Percentiles rank a stretch among this genome's conserved stretches.
Conservation (phyloP, 2,329 filamentous ascomycete species). For the Nothophaeocryptopus gaeumannii region DNA sequence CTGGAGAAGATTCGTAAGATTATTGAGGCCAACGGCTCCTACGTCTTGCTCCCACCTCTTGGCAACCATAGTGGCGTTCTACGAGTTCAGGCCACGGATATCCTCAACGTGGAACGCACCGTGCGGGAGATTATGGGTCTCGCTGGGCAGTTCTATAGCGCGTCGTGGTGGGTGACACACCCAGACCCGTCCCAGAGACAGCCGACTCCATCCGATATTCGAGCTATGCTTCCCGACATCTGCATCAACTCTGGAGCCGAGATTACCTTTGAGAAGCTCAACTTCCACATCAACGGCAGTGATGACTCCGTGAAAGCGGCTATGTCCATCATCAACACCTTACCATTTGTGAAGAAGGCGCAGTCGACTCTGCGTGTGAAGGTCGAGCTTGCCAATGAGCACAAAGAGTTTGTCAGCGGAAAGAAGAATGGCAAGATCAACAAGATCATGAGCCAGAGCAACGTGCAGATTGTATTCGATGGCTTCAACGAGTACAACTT, state of each 20-base stretch:
- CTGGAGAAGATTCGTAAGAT: constrained; percentile 97
- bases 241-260: constrained; percentile 96
- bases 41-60: constrained; percentile 85
- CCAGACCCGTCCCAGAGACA: constrained; percentile 63
- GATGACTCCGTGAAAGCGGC: constrained; percentile 95
- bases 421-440: constrained; percentile 99
- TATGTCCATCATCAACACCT: constrained; percentile 88
- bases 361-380: constrained; percentile 95
- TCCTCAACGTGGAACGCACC: constrained; percentile 89
- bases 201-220: constrained; percentile 67
- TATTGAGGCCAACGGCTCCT: constrained; percentile 92
- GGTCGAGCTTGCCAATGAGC: constrained; percentile 97
- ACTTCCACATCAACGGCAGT: constrained; percentile 90
- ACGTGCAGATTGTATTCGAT: constrained; percentile 98
- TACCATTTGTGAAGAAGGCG: constrained; percentile 80
- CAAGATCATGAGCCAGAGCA: constrained; percentile 99
- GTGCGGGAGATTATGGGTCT: constrained; percentile 94
- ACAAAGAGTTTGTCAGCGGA: constrained; percentile 98
- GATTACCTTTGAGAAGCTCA: constrained; percentile 88
- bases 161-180: constrained; percentile 90
- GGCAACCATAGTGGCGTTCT: constrained; percentile 81
- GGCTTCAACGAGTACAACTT: constrained; percentile 99
- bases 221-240: constrained; percentile 90
- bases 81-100: constrained; percentile 88
- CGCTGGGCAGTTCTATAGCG: constrained; percentile 95